These are phyloP conservation scores for Selaginella tamariscina DNA, from an alignment of 75 land plant genomes.

Conservation along the genomic window DNA sequence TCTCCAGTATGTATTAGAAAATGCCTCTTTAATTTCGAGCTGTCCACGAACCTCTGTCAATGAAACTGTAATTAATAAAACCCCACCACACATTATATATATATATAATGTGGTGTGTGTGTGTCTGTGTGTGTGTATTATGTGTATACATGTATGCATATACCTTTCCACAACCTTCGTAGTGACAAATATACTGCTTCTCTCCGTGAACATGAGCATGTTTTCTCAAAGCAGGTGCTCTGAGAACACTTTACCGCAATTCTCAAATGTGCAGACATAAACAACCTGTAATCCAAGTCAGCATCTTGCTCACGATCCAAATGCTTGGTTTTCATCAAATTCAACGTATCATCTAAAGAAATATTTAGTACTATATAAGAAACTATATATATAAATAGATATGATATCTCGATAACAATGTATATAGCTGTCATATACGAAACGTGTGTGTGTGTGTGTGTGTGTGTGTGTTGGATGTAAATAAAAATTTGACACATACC, in stretches of 20 bases:
- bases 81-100: too few relatives aligned
- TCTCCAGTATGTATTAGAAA: constrained; percentile 71
- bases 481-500: constrained; percentile 30
- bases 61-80: too few relatives aligned
- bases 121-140: too few relatives aligned
- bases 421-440: neutral
- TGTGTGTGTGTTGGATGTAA: neutral
- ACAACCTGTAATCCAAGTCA: constrained; percentile 59
- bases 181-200: neutral
- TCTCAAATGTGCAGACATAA: constrained; percentile 83
- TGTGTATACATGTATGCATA: neutral
- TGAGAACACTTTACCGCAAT: constrained; percentile 82
- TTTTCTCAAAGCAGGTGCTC: constrained; percentile 68
- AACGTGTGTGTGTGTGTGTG: neutral
- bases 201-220: constrained; percentile 70
- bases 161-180: constrained; percentile 8
- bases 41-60: constrained; percentile 86
- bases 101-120: too few relatives aligned
- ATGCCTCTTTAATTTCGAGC: constrained; percentile 92
- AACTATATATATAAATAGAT: too few relatives aligned
- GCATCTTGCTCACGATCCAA: constrained; percentile 56
- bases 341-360: constrained; percentile 52
- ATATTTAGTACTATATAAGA: too few relatives aligned
- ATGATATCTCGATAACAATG: neutral
- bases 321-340: constrained; percentile 20